Evolutionary conservation across 148 eudicot genomes (phyloP), one percentile per base, ranked within the genome.

Genomic region (Fagopyrum esculentum): DNA sequence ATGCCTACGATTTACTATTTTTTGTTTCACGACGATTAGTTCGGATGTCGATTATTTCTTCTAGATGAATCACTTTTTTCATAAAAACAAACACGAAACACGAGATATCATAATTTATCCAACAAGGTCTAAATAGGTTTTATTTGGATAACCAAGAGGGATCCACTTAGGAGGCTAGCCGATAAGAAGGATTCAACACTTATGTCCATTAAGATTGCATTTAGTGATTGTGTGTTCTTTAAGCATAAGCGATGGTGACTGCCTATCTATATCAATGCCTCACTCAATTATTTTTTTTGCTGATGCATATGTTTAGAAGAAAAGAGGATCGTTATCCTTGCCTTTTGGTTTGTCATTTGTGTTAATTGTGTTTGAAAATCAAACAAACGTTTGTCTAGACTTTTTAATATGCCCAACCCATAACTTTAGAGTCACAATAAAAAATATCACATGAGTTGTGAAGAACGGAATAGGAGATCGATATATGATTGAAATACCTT

Each of bases 221-320:
- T 66, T 35, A 64, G 71, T 40, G 46, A 66, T 66, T 40, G 71
- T 66, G 71, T 66, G 46, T 66, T 66, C 71, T 66, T 40, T 46
- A 66, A 66, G 71, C 47, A 40, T 66, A 66, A 66, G 71, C 71
- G 46, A 66, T n/a, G 43, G 71, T 66, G 71, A 66, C 46, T 40
- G 45, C 47, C 47, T 9, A 66, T 66, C 71, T 6, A 15, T 9
- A 66, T 66, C 71, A 40, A 45, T 6, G 5, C 19, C 40, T 66
- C 71, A 40, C 17, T 66, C 46, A 1, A 66, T 66, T 66, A 66
- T 66, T 66, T 40, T 40, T 66, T 66, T 40, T 35, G 47, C 17
- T 66, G 45, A 66, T 66, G 35, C 12, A 17, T 12, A 9, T 13
- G 40, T 66, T 66, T 46, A 66, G 6, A 40, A 66, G 7, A 66